Evolutionary conservation across 148 eudicot genomes (phyloP), one percentile per base, ranked within the genome.

Genomic region (Cornus suecica): DNA sequence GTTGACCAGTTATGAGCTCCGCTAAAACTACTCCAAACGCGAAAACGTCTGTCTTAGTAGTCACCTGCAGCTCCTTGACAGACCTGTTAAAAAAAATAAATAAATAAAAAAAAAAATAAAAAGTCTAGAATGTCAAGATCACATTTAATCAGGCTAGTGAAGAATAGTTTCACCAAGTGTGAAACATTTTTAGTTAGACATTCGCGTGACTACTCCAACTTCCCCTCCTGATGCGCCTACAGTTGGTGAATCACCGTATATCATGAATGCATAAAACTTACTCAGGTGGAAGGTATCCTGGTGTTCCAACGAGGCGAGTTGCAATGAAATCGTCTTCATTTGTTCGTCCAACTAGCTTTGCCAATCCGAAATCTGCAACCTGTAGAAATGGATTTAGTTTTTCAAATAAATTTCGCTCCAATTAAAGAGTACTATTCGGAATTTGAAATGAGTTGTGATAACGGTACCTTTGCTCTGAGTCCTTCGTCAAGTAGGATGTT

Each of bases 221-320:
- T 22, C 62, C 4, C 62, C 25, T 13, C 62, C 23, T 22, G 3
- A 22, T 18, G 23, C 62, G n/a, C 62, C 24, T 1, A 58, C 20
- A 58, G 7, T 48, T 48, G 2, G 52, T 45, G 15, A 45, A 45
- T 45, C 13, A 45, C n/a, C 20, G 61, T 16, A 22, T 6, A 58
- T 1, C 8, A 58, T 8, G 4, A 7, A 22, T 20, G 8, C 8
- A 22, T 20, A 24, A 66, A 30, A 67, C 73, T 79, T 77, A 86
- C 89, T 86, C 89, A 42, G 89, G 89, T 31, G 89, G 89, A 48
- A 86, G 89, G 69, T 86, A 86, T 81, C 89, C 89, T 2, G 89
- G 89, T 45, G 89, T 86, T 41, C 89, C 89, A 79, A 86, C 89
- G 25, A 86, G 63, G 61, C 86, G 84, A n/a, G 89, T 86, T 70